A percentile compares a stretch with the other conserved stretches of the same genome.
Evolutionary conservation across 805 yeast species (phyloP).

Genomic region (Wickerhamomyces pijperi): DNA sequence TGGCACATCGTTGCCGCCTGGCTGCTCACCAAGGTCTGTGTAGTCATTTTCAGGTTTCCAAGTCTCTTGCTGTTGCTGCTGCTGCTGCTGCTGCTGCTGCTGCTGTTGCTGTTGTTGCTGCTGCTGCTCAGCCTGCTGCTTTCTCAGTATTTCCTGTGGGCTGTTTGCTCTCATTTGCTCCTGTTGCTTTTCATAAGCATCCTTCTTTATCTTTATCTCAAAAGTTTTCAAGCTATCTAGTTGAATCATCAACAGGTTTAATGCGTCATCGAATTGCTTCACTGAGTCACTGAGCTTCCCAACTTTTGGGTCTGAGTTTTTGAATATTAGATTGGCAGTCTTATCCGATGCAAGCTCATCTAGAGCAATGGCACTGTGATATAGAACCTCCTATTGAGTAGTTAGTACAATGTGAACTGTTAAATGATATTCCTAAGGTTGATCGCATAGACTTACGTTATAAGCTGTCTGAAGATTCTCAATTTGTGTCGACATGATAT

Average conservation of each 20-base stretch:
- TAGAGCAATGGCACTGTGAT: constrained; percentile 13
- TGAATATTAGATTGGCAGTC: constrained; percentile 14
- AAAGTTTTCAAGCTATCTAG: constrained; percentile 14
- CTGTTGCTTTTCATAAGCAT: constrained; percentile 8
- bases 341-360: constrained; percentile 15
- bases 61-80: no score
- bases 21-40: no score
- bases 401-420: background rate
- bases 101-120: no score
- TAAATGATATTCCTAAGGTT: no score
- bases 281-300: constrained; percentile 9
- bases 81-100: no score
- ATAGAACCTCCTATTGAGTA: constrained; percentile 13
- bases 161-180: constrained; percentile 3
- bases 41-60: no score
- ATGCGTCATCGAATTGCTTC: constrained; percentile 9
- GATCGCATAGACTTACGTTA: constrained; percentile 5
- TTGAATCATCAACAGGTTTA: constrained; percentile 15
- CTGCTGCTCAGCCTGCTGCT: constrained; percentile 1
- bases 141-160: constrained; percentile 3
- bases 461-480: constrained; percentile 6
- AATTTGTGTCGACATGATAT: constrained; percentile 8
- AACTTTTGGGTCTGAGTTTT: constrained; percentile 7
- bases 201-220: constrained; percentile 9
- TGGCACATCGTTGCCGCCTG: background rate